A percentile compares a stretch with the other conserved stretches of the same genome.
These are phyloP conservation scores for Capsicum rhomboideum DNA, from an alignment of 257 asterid genomes.

Conservation along the genomic window DNA sequence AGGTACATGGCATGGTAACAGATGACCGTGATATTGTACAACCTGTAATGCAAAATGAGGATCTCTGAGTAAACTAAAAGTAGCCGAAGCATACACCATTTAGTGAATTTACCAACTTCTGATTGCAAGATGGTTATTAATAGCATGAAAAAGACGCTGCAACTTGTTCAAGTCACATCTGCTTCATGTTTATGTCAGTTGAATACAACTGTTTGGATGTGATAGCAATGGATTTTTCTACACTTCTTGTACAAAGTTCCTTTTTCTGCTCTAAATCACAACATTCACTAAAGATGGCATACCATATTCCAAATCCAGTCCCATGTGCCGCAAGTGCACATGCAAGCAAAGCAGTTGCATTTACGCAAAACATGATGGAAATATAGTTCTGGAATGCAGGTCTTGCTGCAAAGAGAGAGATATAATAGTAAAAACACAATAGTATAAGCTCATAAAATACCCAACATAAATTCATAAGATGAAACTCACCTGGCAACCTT, in stretches of 20 bases:
- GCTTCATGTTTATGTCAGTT: not conserved
- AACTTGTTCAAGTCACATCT: not conserved
- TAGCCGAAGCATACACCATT: not conserved
- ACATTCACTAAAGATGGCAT: not conserved
- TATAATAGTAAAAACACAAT: not conserved
- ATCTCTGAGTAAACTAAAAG: not conserved
- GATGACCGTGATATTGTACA: constrained; percentile 18
- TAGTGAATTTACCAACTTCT: not conserved
- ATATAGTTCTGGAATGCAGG: constrained; percentile 40
- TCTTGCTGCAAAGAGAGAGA: constrained; percentile 26
- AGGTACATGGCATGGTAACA: constrained; percentile 36
- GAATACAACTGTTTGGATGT: not conserved
- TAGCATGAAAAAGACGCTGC: not conserved
- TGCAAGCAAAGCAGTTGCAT: constrained; percentile 21
- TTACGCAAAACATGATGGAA: constrained; percentile 25
- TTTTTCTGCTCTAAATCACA: not conserved
- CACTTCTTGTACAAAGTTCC: not conserved
- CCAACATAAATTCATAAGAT: not conserved
- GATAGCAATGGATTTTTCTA: not conserved
- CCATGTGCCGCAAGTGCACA: constrained; percentile 32
- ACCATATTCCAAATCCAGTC: constrained; percentile 32
- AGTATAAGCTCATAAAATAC: not conserved
- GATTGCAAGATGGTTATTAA: not conserved
- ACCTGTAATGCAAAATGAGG: constrained; percentile 14
- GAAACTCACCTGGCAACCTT: constrained; percentile 33